A percentile compares a stretch with the other conserved stretches of the same genome.
Conservation (phyloP, 2,329 filamentous ascomycete genomes). For the Ophiostoma sp. region DNA sequence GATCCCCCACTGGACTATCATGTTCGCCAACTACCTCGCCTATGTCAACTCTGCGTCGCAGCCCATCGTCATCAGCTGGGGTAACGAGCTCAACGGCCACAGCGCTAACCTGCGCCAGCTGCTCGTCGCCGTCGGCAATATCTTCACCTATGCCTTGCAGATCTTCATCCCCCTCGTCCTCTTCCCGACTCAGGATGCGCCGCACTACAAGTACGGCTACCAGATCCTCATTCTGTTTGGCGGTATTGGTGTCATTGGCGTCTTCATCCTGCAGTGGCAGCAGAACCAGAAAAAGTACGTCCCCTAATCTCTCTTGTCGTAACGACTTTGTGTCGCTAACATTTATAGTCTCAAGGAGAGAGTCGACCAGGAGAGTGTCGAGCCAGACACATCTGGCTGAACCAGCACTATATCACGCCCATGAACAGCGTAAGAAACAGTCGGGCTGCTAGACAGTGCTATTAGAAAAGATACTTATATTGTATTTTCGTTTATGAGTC, state of each 20-base stretch:
- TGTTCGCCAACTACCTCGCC: constrained; percentile 28
- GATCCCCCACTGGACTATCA: constrained; percentile 25
- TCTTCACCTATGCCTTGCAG: constrained; percentile 25
- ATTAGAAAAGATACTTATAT: background rate
- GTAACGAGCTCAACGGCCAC: constrained; percentile 25
- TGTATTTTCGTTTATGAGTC: background rate
- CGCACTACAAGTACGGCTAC: constrained; percentile 34
- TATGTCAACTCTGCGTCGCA: constrained; percentile 27
- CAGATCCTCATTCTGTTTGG: constrained; percentile 34
- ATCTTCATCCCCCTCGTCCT: constrained; percentile 29
- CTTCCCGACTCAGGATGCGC: constrained; percentile 35
- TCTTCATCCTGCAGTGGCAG: constrained; percentile 21
- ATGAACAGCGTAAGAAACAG: too few species aligned
- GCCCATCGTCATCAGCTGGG: constrained; percentile 29
- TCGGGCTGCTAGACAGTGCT: too few species aligned
- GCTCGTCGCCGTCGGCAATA: constrained; percentile 26
- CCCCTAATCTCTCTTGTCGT: background rate
- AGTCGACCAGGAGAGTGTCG: constrained; percentile 3
- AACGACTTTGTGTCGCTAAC: background rate
- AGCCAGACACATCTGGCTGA: background rate
- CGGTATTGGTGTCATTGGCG: constrained; percentile 28
- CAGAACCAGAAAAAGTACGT: constrained; percentile 8
- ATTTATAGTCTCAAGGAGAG: background rate
- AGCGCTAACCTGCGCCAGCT: constrained; percentile 27
- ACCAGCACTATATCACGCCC: too few species aligned